Evolutionary conservation across 169 alveolate species (phyloP), one percentile per base, ranked within the genome.

Genomic region (Ichthyophthirius multifiliis): DNA sequence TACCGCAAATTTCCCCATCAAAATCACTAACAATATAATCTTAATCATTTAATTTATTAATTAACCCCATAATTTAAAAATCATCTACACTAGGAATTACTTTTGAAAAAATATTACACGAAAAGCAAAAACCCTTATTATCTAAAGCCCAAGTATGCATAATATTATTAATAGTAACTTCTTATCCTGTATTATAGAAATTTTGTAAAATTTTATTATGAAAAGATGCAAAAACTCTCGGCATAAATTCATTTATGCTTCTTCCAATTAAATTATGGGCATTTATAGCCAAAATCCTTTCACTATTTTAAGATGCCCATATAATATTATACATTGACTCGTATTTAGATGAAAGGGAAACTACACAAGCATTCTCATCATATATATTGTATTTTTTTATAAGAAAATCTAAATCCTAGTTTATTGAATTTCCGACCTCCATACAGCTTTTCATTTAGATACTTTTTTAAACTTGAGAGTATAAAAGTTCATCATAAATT

Each of bases 131-230:
- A 7, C 76, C 67, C 4, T 71, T 34, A 16, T 64, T 31, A 67
- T 79, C 85, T 9, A 79, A 41, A 13, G 81, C 79, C 77, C 77
- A 79, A 20, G 76, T 79, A 23, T 79, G 85, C 46, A 75, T 79
- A 39, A 79, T 45, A 32, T 79, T 79, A 30, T 74, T 79, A 0
- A 75, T 79, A 7, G 39, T 65, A 1, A 55, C 37, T 79, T 79
- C 85, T 35, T 75, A 41, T 34, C 80, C 85, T 4, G 77, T 79
- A 39, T 67, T 62, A 46, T 65, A 79, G 47, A 65, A 79, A 18
- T 79, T 37, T 30, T 67, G 43, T 13, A 79, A 34, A 12, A 79
- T 79, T 37, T 43, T 16, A 47, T 74, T 65, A 47, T 79, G 85
- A 35, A 48, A 31, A 5, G 39, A 45, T n/a, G 74, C 43, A 13